These are phyloP conservation scores for Lasiosphaeriaceae sp. DNA, from an alignment of 495 filamentous ascomycete genomes.

Conservation along the genomic window DNA sequence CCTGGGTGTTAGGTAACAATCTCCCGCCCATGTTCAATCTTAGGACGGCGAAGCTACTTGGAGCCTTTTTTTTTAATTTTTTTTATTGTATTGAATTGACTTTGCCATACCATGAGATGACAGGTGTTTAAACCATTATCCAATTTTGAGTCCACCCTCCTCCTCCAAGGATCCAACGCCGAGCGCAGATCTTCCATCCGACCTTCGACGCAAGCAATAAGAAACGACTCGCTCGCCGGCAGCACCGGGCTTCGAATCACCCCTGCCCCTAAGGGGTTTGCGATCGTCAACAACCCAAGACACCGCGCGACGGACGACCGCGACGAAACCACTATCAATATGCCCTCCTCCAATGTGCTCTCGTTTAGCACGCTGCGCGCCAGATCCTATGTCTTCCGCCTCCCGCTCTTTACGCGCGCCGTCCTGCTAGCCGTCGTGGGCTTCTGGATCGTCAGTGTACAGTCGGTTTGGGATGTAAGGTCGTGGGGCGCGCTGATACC, in stretches of 20 bases:
- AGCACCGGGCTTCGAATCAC: too few species aligned
- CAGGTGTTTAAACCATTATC: too few species aligned
- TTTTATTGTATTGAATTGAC: too few species aligned
- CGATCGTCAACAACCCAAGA: not conserved
- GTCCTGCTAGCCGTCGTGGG: slow-evolving; percentile 62
- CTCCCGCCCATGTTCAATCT: not conserved
- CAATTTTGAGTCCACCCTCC: too few species aligned
- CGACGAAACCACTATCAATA: slow-evolving; percentile 1
- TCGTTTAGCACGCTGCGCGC: slow-evolving; percentile 39
- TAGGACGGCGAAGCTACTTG: not conserved
- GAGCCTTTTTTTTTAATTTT: too few species aligned
- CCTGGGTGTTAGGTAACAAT: not conserved
- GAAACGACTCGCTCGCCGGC: too few species aligned
- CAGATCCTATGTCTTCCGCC: slow-evolving; percentile 67
- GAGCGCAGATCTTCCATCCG: too few species aligned
- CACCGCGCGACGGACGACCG: not conserved
- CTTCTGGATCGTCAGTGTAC: slow-evolving; percentile 64
- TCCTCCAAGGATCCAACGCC: too few species aligned
- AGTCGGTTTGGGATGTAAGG: slow-evolving; percentile 62
- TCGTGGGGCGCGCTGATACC: slow-evolving; percentile 78
- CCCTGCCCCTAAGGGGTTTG: too few species aligned
- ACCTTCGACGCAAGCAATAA: too few species aligned
- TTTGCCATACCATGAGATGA: too few species aligned
- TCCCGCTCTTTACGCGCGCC: slow-evolving; percentile 85
- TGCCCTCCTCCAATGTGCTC: slow-evolving; percentile 14